Conservation (phyloP, 495 filamentous ascomycete genomes). For the Penicillium parvum region DNA sequence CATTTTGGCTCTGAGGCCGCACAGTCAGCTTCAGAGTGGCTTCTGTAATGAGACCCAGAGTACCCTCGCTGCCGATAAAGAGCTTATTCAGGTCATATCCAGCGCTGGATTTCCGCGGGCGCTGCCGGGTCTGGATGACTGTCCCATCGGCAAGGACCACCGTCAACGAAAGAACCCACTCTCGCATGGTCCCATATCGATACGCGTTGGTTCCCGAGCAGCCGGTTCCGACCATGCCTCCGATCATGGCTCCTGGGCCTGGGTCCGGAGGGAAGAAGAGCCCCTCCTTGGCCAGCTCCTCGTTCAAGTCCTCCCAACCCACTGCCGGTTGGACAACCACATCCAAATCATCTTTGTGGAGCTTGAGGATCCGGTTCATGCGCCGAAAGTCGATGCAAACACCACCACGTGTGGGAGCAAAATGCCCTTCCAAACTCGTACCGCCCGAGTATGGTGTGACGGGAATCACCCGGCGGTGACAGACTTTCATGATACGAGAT, state of each 20-base stretch:
- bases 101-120: conserved; percentile 61
- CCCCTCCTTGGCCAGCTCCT: conserved; percentile 49
- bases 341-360: conserved; percentile 58
- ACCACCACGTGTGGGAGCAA: conserved; percentile 56
- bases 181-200: conserved; percentile 64
- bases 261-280: conserved; percentile 67
- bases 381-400: conserved; percentile 61
- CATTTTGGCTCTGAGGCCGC: conserved; percentile 56
- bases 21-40: conserved; percentile 59
- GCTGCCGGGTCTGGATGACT: conserved; percentile 60
- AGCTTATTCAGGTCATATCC: conserved; percentile 62
- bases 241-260: conserved; percentile 63
- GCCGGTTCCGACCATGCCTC: conserved; percentile 64
- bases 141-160: conserved; percentile 64
- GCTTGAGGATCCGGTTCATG: conserved; percentile 55
- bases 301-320: conserved; percentile 61
- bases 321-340: conserved; percentile 64
- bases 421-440: conserved; percentile 61
- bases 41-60: conserved; percentile 61
- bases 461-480: conserved; percentile 55
- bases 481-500: conserved; percentile 59
- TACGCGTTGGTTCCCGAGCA: conserved; percentile 67
- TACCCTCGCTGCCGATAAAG: conserved; percentile 63
- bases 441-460: conserved; percentile 61
- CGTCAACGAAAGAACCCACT: conserved; percentile 62